These are phyloP conservation scores for Chaetomiaceae sp. DNA, from an alignment of 2,329 filamentous ascomycete genomes.

Conservation along the genomic window DNA sequence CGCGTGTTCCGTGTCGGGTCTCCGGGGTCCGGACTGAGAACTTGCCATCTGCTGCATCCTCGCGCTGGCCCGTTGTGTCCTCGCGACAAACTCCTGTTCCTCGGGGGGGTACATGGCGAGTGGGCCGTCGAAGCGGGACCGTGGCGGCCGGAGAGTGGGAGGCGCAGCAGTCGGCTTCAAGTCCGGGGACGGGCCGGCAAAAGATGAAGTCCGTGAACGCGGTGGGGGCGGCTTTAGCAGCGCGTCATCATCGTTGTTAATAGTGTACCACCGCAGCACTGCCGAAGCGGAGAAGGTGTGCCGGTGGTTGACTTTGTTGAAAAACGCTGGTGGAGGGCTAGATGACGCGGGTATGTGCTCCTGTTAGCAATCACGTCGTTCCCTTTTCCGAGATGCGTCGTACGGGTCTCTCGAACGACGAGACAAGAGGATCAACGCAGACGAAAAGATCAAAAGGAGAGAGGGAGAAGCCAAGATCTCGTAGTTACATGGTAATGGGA, in stretches of 20 bases:
- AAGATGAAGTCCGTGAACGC: slow-evolving; percentile 13
- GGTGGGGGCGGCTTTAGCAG: slow-evolving; percentile 19
- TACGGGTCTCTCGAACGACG: not conserved
- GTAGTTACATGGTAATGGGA: not conserved
- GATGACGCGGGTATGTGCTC: not conserved
- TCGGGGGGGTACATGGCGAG: slow-evolving; percentile 22
- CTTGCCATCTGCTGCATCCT: slow-evolving; percentile 19
- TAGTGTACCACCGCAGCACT: slow-evolving; percentile 16
- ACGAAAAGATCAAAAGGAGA: not conserved
- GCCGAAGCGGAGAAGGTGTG: slow-evolving; percentile 23
- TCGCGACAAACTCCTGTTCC: slow-evolving; percentile 29
- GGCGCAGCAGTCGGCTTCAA: slow-evolving; percentile 19
- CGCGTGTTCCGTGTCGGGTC: slow-evolving; percentile 4
- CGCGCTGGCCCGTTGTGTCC: slow-evolving; percentile 26
- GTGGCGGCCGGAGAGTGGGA: slow-evolving; percentile 14
- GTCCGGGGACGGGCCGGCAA: slow-evolving; percentile 4
- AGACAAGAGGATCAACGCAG: not conserved
- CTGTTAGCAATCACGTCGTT: not conserved
- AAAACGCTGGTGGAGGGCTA: slow-evolving; percentile 27
- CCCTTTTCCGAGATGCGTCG: too few relatives aligned
- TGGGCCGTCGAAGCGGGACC: slow-evolving; percentile 10
- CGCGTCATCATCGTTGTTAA: slow-evolving; percentile 16
- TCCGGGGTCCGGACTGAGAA: slow-evolving; percentile 4
- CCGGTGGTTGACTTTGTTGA: slow-evolving; percentile 24
- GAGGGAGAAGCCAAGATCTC: slow-evolving; percentile 6